phyloP scores from a whole-genome alignment of 129 eudicot species.

The Chrysanthemum seticuspe region DNA sequence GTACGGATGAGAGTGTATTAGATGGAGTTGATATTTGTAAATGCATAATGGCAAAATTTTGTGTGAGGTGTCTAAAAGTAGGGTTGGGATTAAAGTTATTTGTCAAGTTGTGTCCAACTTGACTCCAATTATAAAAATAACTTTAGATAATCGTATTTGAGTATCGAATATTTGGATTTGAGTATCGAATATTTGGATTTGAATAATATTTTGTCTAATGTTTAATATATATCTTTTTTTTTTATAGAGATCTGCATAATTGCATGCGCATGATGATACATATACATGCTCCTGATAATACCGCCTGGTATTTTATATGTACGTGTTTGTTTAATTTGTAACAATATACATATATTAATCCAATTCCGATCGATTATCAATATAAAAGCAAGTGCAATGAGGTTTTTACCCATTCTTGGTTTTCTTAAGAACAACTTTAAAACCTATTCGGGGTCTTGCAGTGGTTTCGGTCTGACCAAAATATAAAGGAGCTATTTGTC shows the following conservation, averaged over 20 bases:
- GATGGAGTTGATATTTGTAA: slow-evolving; percentile 14
- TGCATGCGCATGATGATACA: not conserved
- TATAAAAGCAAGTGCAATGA: no score
- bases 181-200: not conserved
- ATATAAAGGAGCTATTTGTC: no score
- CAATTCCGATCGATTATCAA: no score
- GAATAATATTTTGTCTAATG: not conserved
- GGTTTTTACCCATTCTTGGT: no score
- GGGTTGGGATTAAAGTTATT: not conserved
- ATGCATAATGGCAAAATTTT: slow-evolving; percentile 20
- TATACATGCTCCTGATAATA: not conserved
- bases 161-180: no score
- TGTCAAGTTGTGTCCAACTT: no score
- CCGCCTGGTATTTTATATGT: not conserved
- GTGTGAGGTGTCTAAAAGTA: slow-evolving; percentile 11
- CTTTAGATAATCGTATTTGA: no score
- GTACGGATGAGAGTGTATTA: slow-evolving; percentile 26
- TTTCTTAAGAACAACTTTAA: no score
- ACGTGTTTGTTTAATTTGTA: not conserved
- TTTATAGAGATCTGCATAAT: not conserved
- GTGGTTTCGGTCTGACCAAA: no score
- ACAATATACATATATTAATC: no score
- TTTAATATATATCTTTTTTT: not conserved
- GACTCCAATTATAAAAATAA: no score
- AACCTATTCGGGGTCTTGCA: no score